Conservation (phyloP, 164 flowering plant genomes). For the grape (Vitis vinifera) region DNA sequence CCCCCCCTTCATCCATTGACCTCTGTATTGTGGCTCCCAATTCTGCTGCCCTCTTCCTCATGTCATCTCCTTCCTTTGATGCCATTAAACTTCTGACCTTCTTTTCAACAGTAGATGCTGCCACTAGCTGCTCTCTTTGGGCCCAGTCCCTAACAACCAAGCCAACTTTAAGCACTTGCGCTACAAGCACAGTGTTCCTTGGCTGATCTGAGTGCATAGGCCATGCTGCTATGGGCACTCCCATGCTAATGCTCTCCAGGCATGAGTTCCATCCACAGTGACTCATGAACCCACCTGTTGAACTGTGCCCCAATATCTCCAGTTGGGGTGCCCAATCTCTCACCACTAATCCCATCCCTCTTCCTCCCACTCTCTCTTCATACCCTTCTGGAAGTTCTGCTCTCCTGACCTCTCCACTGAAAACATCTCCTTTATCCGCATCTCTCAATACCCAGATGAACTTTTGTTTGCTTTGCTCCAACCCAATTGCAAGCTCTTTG, state of each 20-base stretch:
- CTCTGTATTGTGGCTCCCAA: slow-evolving; percentile 28
- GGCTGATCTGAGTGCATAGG: slow-evolving; percentile 88
- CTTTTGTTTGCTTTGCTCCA: slow-evolving; percentile 41
- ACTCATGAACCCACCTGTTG: slow-evolving; percentile 39
- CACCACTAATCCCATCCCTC: slow-evolving; percentile 30
- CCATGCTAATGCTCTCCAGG: slow-evolving; percentile 38
- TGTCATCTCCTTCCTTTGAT: slow-evolving; percentile 44
- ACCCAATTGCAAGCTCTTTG: slow-evolving; percentile 49
- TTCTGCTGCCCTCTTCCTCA: slow-evolving; percentile 47
- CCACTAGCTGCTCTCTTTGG: slow-evolving; percentile 26
- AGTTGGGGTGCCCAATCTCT: slow-evolving; percentile 53
- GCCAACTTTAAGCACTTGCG: slow-evolving; percentile 44
- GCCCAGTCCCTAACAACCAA: slow-evolving; percentile 46
- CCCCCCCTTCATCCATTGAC: slow-evolving; percentile 40
- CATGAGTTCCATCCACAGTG: slow-evolving; percentile 47
- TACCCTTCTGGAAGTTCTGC: slow-evolving; percentile 44
- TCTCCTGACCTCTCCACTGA: slow-evolving; percentile 4
- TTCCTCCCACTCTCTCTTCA: slow-evolving; percentile 41
- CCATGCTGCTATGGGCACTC: slow-evolving; percentile 65
- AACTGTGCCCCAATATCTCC: slow-evolving; percentile 36
- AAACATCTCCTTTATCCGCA: slow-evolving; percentile 55
- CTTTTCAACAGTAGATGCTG: slow-evolving; percentile 15
- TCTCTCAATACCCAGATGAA: slow-evolving; percentile 69
- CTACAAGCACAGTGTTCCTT: slow-evolving; percentile 42
- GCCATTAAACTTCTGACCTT: slow-evolving; percentile 47